Conservation (phyloP, 2,329 filamentous ascomycete genomes). For the Colletotrichum musicola region DNA sequence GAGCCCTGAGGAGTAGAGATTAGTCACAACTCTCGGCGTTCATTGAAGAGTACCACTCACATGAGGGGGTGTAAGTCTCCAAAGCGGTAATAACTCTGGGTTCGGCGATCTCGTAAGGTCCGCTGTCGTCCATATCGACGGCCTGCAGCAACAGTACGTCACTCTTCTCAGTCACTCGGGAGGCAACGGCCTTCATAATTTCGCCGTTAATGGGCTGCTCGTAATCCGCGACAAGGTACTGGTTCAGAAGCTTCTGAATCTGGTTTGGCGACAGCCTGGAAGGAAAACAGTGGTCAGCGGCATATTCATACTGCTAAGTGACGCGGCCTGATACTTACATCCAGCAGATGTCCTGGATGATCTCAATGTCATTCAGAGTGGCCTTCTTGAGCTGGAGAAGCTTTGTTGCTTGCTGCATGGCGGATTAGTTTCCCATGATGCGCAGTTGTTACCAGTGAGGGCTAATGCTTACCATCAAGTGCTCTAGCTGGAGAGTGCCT, state of each 20-base stretch:
- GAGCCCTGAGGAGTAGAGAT: slow-evolving; percentile 72
- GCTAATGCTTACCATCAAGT: slow-evolving; percentile 81
- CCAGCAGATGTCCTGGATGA: slow-evolving; percentile 99
- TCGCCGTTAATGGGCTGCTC: slow-evolving; percentile 99
- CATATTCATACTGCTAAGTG: background rate
- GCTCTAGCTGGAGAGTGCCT: slow-evolving; percentile 95
- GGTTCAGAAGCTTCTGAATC: slow-evolving; percentile 98
- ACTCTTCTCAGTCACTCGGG: slow-evolving; percentile 96
- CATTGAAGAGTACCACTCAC: slow-evolving; percentile 64
- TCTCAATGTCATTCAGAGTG: slow-evolving; percentile 98
- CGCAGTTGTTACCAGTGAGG: background rate
- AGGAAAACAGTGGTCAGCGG: background rate
- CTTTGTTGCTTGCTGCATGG: slow-evolving; percentile 89
- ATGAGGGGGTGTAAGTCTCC: slow-evolving; percentile 98
- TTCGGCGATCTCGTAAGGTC: slow-evolving; percentile 98
- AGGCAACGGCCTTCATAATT: slow-evolving; percentile 99
- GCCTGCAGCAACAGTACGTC: slow-evolving; percentile 93
- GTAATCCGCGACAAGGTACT: slow-evolving; percentile 98
- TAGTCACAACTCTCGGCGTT: slow-evolving; percentile 42
- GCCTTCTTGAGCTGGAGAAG: slow-evolving; percentile 98
- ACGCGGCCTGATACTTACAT: slow-evolving; percentile 75
- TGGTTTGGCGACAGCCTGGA: slow-evolving; percentile 94
- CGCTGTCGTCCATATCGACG: slow-evolving; percentile 99
- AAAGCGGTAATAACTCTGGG: slow-evolving; percentile 94
- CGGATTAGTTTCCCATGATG: slow-evolving; percentile 39